A percentile compares a stretch with the other conserved stretches of the same genome.
These are phyloP conservation scores for Pseudocercospora ulei DNA, from an alignment of 2,329 filamentous ascomycete species.

Conservation along the genomic window DNA sequence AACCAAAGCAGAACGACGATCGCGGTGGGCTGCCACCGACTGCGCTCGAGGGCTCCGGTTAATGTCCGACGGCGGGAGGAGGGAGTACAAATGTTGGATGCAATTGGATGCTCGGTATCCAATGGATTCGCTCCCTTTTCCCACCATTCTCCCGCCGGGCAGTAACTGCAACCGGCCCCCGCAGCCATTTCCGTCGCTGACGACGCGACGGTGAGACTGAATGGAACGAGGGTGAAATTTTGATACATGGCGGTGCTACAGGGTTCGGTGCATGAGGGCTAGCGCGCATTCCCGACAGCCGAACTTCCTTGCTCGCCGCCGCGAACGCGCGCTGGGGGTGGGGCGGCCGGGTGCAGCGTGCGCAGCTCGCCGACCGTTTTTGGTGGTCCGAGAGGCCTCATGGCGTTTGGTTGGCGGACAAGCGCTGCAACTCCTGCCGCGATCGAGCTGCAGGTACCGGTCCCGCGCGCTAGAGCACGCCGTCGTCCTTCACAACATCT, in stretches of 20 bases:
- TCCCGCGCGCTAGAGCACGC: conserved; percentile 18
- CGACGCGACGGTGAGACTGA: conserved; percentile 19
- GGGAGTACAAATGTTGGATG: conserved; percentile 16
- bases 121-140: conserved; percentile 14
- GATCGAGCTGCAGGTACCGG: conserved; percentile 16
- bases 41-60: conserved; percentile 18
- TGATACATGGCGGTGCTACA: conserved; percentile 30
- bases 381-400: too few relatives aligned
- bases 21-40: conserved; percentile 15
- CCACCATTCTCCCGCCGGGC: conserved; percentile 9
- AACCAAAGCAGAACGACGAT: conserved; percentile 17
- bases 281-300: conserved; percentile 27
- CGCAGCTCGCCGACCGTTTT: conserved; percentile 11
- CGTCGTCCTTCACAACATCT: conserved; percentile 8
- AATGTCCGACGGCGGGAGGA: conserved; percentile 22
- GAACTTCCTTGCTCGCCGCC: conserved; percentile 21
- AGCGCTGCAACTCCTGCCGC: conserved; percentile 18
- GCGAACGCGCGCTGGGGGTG: too few relatives aligned
- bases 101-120: conserved; percentile 21
- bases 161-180: conserved; percentile 24
- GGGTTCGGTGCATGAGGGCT: conserved; percentile 23
- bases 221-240: conserved; percentile 21
- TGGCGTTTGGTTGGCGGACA: too few relatives aligned
- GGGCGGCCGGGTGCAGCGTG: too few relatives aligned
- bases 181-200: conserved; percentile 25